Conservation (phyloP, 768 basidiomycete species). For the Rhizopogon salebrosus region DNA sequence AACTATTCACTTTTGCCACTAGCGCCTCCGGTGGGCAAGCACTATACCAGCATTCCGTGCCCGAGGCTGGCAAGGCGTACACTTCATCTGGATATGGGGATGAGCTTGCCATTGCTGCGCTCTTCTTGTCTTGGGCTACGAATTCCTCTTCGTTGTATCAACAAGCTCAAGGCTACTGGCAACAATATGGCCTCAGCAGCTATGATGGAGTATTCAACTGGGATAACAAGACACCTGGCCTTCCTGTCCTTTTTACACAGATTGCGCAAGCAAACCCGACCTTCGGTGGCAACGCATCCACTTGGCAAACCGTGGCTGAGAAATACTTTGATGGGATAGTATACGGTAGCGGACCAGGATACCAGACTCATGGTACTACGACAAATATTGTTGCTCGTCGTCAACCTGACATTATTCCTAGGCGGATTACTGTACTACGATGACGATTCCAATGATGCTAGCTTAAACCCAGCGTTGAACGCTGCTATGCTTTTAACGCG, state of each 20-base stretch:
- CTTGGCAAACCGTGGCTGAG: slow-evolving; percentile 71
- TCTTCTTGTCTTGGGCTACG: slow-evolving; percentile 71
- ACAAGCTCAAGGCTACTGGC: slow-evolving; percentile 60
- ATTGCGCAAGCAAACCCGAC: slow-evolving; percentile 52
- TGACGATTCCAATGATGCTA: slow-evolving; percentile 78
- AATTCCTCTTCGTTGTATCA: slow-evolving; percentile 54
- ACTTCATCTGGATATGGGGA: slow-evolving; percentile 68
- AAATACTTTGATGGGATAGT: slow-evolving; percentile 71
- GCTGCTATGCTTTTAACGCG: slow-evolving; percentile 77
- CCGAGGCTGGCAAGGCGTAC: slow-evolving; percentile 59
- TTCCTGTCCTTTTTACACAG: slow-evolving; percentile 73
- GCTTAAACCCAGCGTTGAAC: slow-evolving; percentile 84
- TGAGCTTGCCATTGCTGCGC: slow-evolving; percentile 69
- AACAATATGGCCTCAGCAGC: slow-evolving; percentile 46
- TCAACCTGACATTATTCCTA: slow-evolving; percentile 21
- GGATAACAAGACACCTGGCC: slow-evolving; percentile 78
- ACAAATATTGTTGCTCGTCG: background rate
- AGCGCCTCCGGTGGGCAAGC: slow-evolving; percentile 45
- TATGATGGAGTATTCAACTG: slow-evolving; percentile 74
- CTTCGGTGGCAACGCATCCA: slow-evolving; percentile 50
- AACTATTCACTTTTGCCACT: slow-evolving; percentile 73
- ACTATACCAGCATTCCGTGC: slow-evolving; percentile 68
- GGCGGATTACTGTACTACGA: slow-evolving; percentile 78
- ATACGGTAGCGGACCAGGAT: slow-evolving; percentile 47
- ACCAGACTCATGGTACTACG: slow-evolving; percentile 53